Conservation (phyloP, 352 stramenopile species). For the Peronospora tabacina region DNA sequence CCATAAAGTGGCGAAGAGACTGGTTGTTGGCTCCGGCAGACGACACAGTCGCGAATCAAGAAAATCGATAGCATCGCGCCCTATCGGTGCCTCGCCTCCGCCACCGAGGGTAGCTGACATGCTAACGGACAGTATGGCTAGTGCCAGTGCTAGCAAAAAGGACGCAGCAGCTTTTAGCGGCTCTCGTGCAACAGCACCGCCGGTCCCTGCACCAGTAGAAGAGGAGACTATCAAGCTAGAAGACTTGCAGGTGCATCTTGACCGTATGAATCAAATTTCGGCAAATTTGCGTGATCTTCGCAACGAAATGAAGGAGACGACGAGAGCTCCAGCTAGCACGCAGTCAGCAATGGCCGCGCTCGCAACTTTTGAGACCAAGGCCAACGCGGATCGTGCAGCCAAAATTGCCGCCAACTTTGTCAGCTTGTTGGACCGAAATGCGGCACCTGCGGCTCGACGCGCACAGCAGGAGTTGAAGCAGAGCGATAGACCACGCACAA, state of each 20-base stretch:
- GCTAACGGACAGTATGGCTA: slow-evolving; percentile 30
- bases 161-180: background rate
- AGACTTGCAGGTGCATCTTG: slow-evolving; percentile 60
- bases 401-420: slow-evolving; percentile 55
- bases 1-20: slow-evolving; percentile 37
- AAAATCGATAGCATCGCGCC: slow-evolving; percentile 17
- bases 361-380: slow-evolving; percentile 45
- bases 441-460: slow-evolving; percentile 24
- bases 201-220: slow-evolving; percentile 3
- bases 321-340: slow-evolving; percentile 27
- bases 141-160: slow-evolving; percentile 16
- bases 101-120: slow-evolving; percentile 27
- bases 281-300: slow-evolving; percentile 42
- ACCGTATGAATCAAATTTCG: slow-evolving; percentile 72
- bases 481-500: slow-evolving; percentile 19
- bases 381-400: slow-evolving; percentile 46
- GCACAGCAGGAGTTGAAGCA: slow-evolving; percentile 31
- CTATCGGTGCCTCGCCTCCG: slow-evolving; percentile 16
- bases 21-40: slow-evolving; percentile 32
- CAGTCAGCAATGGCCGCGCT: slow-evolving; percentile 46
- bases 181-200: slow-evolving; percentile 11
- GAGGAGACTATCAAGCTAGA: slow-evolving; percentile 47
- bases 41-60: slow-evolving; percentile 26
- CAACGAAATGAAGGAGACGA: slow-evolving; percentile 40
- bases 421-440: slow-evolving; percentile 35